phyloP scores from a whole-genome alignment of 2,329 filamentous ascomycete species.

The Claviceps sp. region DNA sequence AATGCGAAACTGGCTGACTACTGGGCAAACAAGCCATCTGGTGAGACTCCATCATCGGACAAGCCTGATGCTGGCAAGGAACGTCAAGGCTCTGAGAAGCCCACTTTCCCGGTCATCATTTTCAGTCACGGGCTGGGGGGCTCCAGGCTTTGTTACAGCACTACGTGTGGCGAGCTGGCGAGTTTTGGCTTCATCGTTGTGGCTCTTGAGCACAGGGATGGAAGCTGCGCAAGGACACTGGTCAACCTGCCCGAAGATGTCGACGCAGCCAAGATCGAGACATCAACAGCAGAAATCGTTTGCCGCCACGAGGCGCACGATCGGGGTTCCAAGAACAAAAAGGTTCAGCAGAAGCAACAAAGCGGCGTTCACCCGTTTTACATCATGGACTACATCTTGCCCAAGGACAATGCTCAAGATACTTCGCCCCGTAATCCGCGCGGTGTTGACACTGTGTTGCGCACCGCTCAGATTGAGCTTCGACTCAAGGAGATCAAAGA shows the following conservation, averaged over 20 bases:
- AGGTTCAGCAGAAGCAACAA: constrained; percentile 16
- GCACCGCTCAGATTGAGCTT: constrained; percentile 48
- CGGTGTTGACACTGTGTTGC: constrained; percentile 46
- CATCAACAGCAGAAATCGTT: constrained; percentile 15
- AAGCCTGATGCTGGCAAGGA: constrained; percentile 9
- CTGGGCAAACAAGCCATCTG: constrained; percentile 32
- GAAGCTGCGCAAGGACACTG: constrained; percentile 46
- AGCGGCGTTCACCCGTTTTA: constrained; percentile 24
- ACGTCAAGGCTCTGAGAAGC: constrained; percentile 17
- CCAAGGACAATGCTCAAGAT: constrained; percentile 38
- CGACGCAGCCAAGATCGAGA: constrained; percentile 18
- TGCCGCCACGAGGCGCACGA: constrained; percentile 9
- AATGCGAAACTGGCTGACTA: constrained; percentile 45
- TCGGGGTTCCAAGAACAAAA: constrained; percentile 18
- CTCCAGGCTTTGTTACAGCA: constrained; percentile 47
- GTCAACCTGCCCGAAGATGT: constrained; percentile 39
- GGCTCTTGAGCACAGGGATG: constrained; percentile 52
- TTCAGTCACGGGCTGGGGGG: constrained; percentile 56
- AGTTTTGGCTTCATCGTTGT: constrained; percentile 53
- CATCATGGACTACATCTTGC: constrained; percentile 49
- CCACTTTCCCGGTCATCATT: constrained; percentile 47
- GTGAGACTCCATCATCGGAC: constrained; percentile 21
- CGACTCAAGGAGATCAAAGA: constrained; percentile 52
- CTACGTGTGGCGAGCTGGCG: constrained; percentile 51
- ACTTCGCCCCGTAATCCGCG: constrained; percentile 41